A percentile compares a stretch with the other conserved stretches of the same genome.
Conservation (phyloP, 2,329 filamentous ascomycete species). For the Graphilbum fragrans region DNA sequence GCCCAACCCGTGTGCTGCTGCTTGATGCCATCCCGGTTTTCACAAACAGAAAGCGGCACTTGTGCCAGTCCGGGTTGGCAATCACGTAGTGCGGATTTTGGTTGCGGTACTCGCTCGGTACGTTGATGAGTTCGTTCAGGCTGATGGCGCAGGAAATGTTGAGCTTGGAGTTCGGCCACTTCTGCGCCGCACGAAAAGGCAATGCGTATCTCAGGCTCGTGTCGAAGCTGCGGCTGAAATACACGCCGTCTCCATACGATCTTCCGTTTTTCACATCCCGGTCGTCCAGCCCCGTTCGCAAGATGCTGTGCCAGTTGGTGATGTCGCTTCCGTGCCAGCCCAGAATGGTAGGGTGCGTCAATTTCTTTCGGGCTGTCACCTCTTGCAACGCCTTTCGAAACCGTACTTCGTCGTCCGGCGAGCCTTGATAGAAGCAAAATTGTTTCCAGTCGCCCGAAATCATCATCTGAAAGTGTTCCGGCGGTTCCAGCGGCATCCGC, state of each 20-base stretch:
- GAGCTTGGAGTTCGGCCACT: constrained; percentile 58
- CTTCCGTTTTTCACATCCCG: constrained; percentile 51
- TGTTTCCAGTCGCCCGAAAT: constrained; percentile 47
- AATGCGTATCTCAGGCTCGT: constrained; percentile 42
- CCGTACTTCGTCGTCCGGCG: constrained; percentile 71
- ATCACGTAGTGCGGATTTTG: constrained; percentile 57
- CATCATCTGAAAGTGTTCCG: background rate
- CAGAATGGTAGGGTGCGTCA: constrained; percentile 56
- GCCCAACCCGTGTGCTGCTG: too few relatives aligned
- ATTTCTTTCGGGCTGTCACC: constrained; percentile 18
- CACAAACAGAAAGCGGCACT: constrained; percentile 72
- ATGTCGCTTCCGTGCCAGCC: constrained; percentile 76
- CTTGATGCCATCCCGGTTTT: constrained; percentile 3
- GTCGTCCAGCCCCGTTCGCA: constrained; percentile 71
- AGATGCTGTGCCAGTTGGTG: constrained; percentile 80
- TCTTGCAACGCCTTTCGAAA: constrained; percentile 53
- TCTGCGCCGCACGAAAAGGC: background rate
- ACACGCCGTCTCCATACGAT: constrained; percentile 67
- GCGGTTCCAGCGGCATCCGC: too few relatives aligned
- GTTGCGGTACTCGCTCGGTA: constrained; percentile 46
- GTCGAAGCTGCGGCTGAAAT: constrained; percentile 53
- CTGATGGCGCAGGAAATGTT: constrained; percentile 49
- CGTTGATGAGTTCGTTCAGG: constrained; percentile 78
- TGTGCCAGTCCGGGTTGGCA: constrained; percentile 70
- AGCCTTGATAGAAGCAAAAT: constrained; percentile 79